Evolutionary conservation across 306 rosid species (phyloP).

Genomic region (Trifolium pratense): DNA sequence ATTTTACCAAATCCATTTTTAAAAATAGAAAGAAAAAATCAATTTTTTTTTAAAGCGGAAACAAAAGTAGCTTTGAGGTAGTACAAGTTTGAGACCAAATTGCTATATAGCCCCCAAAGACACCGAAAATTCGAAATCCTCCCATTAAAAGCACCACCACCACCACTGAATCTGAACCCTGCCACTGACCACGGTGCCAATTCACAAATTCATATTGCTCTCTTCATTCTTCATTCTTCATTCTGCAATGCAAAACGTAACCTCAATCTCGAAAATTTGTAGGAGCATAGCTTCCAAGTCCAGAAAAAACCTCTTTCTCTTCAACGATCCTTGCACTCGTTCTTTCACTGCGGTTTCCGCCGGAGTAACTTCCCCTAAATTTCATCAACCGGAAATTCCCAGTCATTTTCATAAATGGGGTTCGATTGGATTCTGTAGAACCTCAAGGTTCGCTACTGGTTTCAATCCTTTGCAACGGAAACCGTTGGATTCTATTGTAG

Average conservation of each 20-base stretch:
- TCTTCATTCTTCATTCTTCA: not conserved
- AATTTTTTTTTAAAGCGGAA: too few relatives aligned
- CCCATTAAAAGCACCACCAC: too few relatives aligned
- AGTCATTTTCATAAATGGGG: conserved; percentile 68
- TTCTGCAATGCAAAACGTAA: conserved; percentile 54
- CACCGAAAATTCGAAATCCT: too few relatives aligned
- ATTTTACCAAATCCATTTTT: too few relatives aligned
- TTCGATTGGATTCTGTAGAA: conserved; percentile 73
- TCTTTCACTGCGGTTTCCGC: not conserved
- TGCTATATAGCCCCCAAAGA: too few relatives aligned
- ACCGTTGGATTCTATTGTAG: conserved; percentile 80
- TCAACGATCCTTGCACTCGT: conserved; percentile 21
- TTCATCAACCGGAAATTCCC: conserved; percentile 49
- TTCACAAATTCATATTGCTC: too few relatives aligned
- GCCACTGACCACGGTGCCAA: not conserved
- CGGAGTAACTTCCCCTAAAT: conserved; percentile 33
- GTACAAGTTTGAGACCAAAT: too few relatives aligned
- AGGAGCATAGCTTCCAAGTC: conserved; percentile 43
- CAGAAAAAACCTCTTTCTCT: conserved; percentile 19
- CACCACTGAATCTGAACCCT: too few relatives aligned
- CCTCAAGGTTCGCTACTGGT: conserved; percentile 76
- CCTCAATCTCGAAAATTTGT: conserved; percentile 42
- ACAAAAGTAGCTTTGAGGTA: too few relatives aligned
- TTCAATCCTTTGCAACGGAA: conserved; percentile 78
- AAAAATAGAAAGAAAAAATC: too few relatives aligned